A percentile compares a stretch with the other conserved stretches of the same genome.
These are phyloP conservation scores for Mucor saturninus DNA, from an alignment of 371 early-diverging fungal species.

Conservation along the genomic window DNA sequence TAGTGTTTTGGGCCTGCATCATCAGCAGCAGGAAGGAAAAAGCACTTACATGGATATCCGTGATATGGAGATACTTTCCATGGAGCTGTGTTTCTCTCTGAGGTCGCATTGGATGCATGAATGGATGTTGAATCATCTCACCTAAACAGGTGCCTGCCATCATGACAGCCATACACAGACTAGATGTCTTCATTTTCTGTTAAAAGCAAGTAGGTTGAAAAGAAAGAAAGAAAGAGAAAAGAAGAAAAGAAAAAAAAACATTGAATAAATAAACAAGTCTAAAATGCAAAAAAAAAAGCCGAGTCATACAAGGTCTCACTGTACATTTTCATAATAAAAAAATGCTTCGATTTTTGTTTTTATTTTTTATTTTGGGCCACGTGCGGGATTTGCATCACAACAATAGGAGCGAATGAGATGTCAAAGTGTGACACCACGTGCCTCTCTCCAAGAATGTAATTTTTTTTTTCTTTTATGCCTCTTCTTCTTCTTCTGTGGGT, in stretches of 20 bases:
- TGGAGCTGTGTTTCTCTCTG: slow-evolving; percentile 1
- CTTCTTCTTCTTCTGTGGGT: background rate
- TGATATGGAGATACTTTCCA: slow-evolving; percentile 71
- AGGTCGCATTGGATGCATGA: slow-evolving; percentile 4
- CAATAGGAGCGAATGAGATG: slow-evolving; percentile 6
- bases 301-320: too few species aligned
- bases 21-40: background rate
- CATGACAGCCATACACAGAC: slow-evolving; percentile 9
- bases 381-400: background rate
- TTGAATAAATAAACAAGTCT: background rate
- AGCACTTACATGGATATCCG: slow-evolving; percentile 65
- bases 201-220: background rate
- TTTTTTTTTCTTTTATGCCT: background rate
- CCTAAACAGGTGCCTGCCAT: background rate
- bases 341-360: too few species aligned
- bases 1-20: background rate
- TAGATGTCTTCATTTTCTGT: slow-evolving; percentile 14
- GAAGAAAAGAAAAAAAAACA: background rate
- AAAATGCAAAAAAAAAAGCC: background rate
- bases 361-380: background rate
- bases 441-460: background rate
- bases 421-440: slow-evolving; percentile 18
- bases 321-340: too few species aligned
- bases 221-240: slow-evolving; percentile 1
- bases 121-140: slow-evolving; percentile 12